Base-by-base conservation (phyloP, 495 filamentous ascomycete genomes). In the Venustampulla echinocandica region DNA sequence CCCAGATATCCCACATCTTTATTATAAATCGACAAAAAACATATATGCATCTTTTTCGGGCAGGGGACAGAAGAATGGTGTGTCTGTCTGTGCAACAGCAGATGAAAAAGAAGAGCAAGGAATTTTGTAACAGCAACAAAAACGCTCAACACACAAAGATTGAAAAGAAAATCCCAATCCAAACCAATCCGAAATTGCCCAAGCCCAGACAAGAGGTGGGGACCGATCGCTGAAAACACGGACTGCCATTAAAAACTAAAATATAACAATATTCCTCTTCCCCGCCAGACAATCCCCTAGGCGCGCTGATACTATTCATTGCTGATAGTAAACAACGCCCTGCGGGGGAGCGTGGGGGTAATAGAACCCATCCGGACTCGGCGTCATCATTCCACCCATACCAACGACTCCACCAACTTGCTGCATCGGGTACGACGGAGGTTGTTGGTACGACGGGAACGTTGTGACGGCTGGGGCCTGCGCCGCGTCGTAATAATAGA, bases 401-500 rank as follows among this genome's bases (percentile, higher is more conserved):
- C 76, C 83, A 37, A 82, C 75, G 42, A 81, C 74, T 13, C 76
- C 80, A 44, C 69, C 60, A 54, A 53, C 61, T 55, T 57, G 58
- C 24, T 58, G 58, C 54, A 66, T 64, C 32, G 59, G 63, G 15
- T 59, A 61, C 13, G 68, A 61, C 33, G 54, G 77, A 46, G 68
- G 68, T 20, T 70, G 53, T 17, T 69, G 65, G 46, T 74, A 79
- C 3, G 75, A 52, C 14, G 64, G 68, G 45, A 73, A 75, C 1
- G 60, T 62, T 22, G 72, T 63, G 47, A 79, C 73, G 33, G 72
- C 71, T 10, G 66, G 53, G 46, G 87, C 67, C 61, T 92, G 84
- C 9, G 80, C 73, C 23, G 84, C 73, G 57, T 94, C 82, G 48
- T 88, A 89, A 61, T 95, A 99, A 63, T 95, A 97, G 3, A 95